Conservation (phyloP, 1,284 basidiomycete genomes). For the Megacollybia platyphylla region DNA sequence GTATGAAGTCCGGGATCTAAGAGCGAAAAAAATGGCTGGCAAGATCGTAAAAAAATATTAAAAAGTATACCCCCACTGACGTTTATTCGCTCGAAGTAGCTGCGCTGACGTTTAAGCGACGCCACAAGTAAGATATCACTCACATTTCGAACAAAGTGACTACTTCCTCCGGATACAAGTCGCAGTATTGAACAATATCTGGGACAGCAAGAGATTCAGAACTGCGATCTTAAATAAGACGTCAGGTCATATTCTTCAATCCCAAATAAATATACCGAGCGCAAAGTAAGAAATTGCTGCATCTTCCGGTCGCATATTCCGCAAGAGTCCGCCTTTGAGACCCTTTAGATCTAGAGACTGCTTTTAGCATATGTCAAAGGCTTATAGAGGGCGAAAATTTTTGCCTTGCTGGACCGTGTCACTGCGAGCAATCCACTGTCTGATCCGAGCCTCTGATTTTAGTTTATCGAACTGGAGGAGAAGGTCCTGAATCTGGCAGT, state of each 20-base stretch:
- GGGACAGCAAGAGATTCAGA: conserved; percentile 14
- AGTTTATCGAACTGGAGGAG: conserved; percentile 34
- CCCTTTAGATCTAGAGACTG: background rate
- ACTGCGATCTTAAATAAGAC: conserved; percentile 3
- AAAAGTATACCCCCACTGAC: conserved; percentile 17
- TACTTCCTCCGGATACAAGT: conserved; percentile 43
- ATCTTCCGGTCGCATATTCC: conserved; percentile 9
- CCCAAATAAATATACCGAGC: conserved; percentile 10
- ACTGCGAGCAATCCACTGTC: conserved; percentile 19
- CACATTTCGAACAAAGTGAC: conserved; percentile 44
- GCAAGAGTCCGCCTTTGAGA: conserved; percentile 13
- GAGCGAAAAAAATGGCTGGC: conserved; percentile 41
- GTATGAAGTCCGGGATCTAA: conserved; percentile 43
- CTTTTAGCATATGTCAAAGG: too few species aligned
- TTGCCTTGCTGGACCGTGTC: background rate
- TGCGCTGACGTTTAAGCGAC: conserved; percentile 10
- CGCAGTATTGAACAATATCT: conserved; percentile 30
- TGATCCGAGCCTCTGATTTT: conserved; percentile 25
- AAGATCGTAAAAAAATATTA: background rate
- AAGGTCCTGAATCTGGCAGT: conserved; percentile 31
- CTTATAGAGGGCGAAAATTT: too few species aligned
- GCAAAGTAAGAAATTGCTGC: conserved; percentile 16
- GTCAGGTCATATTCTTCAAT: background rate
- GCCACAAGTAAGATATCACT: conserved; percentile 10
- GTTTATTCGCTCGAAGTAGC: conserved; percentile 42